Evolutionary conservation across 805 yeast genomes (phyloP), one percentile per base, ranked within the genome.

Genomic region (Blastobotrys attinorum): DNA sequence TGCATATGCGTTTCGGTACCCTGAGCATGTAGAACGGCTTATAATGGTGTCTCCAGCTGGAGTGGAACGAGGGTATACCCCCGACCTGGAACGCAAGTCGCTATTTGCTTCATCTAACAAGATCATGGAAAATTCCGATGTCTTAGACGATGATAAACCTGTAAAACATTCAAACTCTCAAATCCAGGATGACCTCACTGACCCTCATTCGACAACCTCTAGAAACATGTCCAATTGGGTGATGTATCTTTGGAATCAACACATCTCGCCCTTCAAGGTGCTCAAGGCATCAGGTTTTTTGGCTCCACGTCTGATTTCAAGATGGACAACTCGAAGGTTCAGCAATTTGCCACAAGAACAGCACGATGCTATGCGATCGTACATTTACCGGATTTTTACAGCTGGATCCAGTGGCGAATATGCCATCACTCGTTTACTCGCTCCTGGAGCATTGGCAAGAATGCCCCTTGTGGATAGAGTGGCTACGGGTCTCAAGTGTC

Each of bases 21-120:
- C 90, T 0, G 63, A 68, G 1, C 73, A 77, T 37, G 81, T 89
- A 48, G 66, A 71, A 39, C 82, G 81, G 53, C 58, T 90, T 29
- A 57, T 88, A n/a, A 71, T 89, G 67, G 81, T 86, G 4, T 83
- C 95, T 0, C 97, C 97, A 0, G 97, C 95, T 0, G 96, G 95
- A 22, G 77, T 92, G 4, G 73, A 75, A 31, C 54, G 64, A 11
- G 52, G 44, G 37, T 49, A 40, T 49, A 43, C 11, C 4, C 38
- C 40, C 3, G 45, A 39, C n/a, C 43, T 46, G 3, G 51, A 48
- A 21, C 33, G 37, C 16, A 39, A 31, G 37, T 31, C 45, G 10
- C 44, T 39, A 27, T 47, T 45, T 22, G 36, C 31, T 11, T 22
- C 31, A 22, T 7, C 17, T 17, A 17, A 20, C 18, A 35, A 18